Evolutionary conservation across 139 green algal genomes (phyloP), one percentile per base, ranked within the genome.

Genomic region (Helicosporidium sp.): DNA sequence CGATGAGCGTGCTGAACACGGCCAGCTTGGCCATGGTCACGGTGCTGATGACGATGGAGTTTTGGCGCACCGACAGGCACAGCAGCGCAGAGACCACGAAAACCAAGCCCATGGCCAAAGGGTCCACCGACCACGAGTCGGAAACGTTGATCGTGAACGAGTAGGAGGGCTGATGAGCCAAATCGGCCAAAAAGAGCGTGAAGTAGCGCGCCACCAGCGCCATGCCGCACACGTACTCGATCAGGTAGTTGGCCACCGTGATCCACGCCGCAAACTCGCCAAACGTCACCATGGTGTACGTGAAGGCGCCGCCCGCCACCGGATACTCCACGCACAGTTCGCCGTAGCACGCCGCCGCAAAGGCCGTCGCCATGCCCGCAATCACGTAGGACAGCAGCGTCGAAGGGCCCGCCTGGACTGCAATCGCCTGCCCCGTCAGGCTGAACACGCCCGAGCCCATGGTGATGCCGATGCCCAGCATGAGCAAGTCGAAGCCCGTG

Each of bases 261-360:
- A 62, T 20, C 16, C 36, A 62, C 2, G 60, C 60, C 0, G 60
- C 41, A 18, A 58, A 46, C 47, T 68, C 60, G 22, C 60, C 60
- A 54, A 68, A 60, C 1, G 60, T 62, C 41, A 48, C 46, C 46
- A 68, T 40, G 23, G 49, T 26, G 26, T 62, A 62, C 1, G 53
- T 49, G 18, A 63, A 68, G 15, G 48, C 54, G 28, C 52, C 56
- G 2, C 60, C 60, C 10, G 60, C 47, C 20, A 68, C 53, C 1
- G 53, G 53, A 33, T 59, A 68, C 27, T 56, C 45, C 16, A 37
- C 42, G 39, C 42, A 61, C 26, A 62, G 53, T 41, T 68, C 60
- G 18, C 46, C 54, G 40, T 58, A 68, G 47, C 60, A 68, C 15
- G 48, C 42, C 5, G 48, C 48, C 5, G 60, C 28, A 7, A 43